phyloP scores from a whole-genome alignment of 164 flowering plant species.

The Annona cherimola region DNA sequence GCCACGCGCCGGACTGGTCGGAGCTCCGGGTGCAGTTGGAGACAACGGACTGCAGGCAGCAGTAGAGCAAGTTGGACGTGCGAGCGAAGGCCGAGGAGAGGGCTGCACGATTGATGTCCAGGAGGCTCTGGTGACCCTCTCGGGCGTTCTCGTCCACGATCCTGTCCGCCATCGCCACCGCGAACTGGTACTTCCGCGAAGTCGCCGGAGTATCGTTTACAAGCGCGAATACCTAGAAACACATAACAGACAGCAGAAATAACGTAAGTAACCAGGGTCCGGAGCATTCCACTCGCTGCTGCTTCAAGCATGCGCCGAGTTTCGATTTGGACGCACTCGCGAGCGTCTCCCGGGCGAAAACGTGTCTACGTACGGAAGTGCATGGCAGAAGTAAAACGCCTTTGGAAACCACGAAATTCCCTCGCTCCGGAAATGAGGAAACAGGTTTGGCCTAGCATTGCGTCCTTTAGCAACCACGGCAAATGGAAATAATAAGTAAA shows the following conservation, averaged over 20 bases:
- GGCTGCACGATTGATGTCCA: slow-evolving; percentile 33
- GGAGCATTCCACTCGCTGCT: not conserved
- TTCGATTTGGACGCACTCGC: not conserved
- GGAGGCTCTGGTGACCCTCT: slow-evolving; percentile 24
- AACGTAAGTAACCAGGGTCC: not conserved
- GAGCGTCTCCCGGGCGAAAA: not conserved
- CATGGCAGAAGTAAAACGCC: no score
- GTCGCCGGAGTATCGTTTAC: slow-evolving; percentile 41
- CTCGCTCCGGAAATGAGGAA: no score
- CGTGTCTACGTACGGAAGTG: no score
- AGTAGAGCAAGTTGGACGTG: slow-evolving; percentile 27
- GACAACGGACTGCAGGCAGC: slow-evolving; percentile 13
- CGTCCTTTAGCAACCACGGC: no score
- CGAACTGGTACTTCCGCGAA: slow-evolving; percentile 51
- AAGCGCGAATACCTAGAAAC: slow-evolving; percentile 28
- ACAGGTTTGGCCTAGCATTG: no score
- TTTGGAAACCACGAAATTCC: not conserved
- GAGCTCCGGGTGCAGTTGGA: not conserved
- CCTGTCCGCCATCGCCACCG: slow-evolving; percentile 47
- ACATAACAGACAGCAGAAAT: not conserved
- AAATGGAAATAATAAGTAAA: not conserved
- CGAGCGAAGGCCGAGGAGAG: slow-evolving; percentile 41
- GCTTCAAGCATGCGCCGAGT: not conserved
- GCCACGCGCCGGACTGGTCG: slow-evolving; percentile 20
- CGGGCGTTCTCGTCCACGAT: slow-evolving; percentile 44